Evolutionary conservation across 805 yeast genomes (phyloP).

Genomic region (Candida anglica): DNA sequence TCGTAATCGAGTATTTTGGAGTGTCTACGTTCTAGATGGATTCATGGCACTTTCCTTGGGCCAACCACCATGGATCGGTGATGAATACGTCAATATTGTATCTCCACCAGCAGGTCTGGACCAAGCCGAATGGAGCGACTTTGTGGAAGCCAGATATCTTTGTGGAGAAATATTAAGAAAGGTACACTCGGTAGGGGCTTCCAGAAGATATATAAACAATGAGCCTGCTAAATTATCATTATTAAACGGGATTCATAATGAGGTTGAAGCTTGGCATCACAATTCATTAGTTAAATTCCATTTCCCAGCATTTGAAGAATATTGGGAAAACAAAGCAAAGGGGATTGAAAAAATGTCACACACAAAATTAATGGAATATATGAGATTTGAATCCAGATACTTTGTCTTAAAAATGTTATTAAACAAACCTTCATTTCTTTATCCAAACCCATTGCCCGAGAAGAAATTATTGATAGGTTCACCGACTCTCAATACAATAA

Average conservation of each 20-base stretch:
- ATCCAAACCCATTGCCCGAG: neutral
- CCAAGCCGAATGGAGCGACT: neutral
- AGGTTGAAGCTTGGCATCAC: too few relatives aligned
- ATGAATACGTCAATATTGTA: neutral
- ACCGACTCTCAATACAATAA: too few relatives aligned
- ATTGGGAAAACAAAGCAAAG: too few relatives aligned
- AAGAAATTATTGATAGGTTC: too few relatives aligned
- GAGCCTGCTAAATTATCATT: too few relatives aligned
- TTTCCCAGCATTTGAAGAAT: too few relatives aligned
- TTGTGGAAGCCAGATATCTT: neutral
- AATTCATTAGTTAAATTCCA: too few relatives aligned
- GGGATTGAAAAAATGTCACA: too few relatives aligned
- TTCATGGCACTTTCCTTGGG: neutral
- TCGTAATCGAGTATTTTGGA: constrained; percentile 4
- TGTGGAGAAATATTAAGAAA: neutral
- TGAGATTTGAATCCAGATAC: too few relatives aligned
- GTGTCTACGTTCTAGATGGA: constrained; percentile 1
- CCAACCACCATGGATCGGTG: neutral
- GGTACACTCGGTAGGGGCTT: neutral
- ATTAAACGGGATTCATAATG: too few relatives aligned
- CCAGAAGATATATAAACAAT: too few relatives aligned
- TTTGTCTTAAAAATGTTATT: neutral
- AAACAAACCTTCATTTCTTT: neutral
- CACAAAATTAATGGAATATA: too few relatives aligned
- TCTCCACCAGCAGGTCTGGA: neutral